Evolutionary conservation across 2,329 filamentous ascomycete genomes (phyloP), one percentile per base, ranked within the genome.

Genomic region (Ophiostoma perfectum): DNA sequence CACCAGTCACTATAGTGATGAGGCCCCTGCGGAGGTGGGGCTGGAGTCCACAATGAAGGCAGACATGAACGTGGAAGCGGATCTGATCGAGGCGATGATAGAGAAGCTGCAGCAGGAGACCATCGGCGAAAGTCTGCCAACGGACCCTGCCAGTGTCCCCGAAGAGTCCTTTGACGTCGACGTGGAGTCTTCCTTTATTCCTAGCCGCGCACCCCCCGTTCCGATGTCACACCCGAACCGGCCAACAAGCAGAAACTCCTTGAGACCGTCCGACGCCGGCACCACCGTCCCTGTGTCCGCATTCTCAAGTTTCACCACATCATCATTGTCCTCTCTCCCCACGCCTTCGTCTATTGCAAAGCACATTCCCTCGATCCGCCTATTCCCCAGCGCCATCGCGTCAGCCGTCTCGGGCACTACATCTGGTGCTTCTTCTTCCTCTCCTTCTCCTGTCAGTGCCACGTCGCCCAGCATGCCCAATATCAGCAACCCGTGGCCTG

Each of bases 301-400:
- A 36, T 63, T 63, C 42, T 14, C 58, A 12, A 42, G 14, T 36
- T 60, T 60, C 7, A 7, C 55, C 5, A 8, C 49, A 16, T 3
- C 49, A n/a, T 8, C 49, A 4, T 16, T 12, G 18, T 65, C 39
- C 62, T 42, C 38, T 58, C 65, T 41, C 3, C 49, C 49, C 2
- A n/a, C 62, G 18, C 45, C 38, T 42, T 44, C 36, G 9, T 11
- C 36, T 3, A 42, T 49, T 18, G 7, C 27, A 5, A 67, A 67
- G n/a, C 68, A 67, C 52, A 66, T 67, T 5, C 69, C 69, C 7
- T 66, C 69, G 5, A 70, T 70, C 18, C 69, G 69, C 14, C 66
- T 70, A n/a, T 70, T 70, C 38, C 69, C 69, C 41, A 70, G 69
- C 69, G 36, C 27, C 14, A 45, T 66, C 27, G 58, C 65, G 1